Evolutionary conservation across 2,329 filamentous ascomycete genomes (phyloP), one percentile per base, ranked within the genome.

Genomic region (Rhexocercosporidium sp.): DNA sequence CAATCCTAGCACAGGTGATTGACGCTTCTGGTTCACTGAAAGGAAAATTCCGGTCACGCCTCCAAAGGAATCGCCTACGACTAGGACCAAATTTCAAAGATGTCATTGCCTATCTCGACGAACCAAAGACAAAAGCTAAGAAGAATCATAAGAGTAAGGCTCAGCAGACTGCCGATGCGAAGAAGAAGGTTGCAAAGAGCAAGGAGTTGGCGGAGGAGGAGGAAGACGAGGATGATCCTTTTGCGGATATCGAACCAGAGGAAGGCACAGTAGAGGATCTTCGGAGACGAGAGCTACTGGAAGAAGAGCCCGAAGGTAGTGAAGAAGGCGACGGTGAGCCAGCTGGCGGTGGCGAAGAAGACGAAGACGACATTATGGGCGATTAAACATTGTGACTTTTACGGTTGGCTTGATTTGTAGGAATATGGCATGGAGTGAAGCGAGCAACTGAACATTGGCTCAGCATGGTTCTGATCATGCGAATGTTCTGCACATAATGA

Each of bases 41-140:
- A 9, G 89, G 88, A 34, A 88, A 87, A 75, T 84, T 97, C 41
- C 86, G 87, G 70, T 87, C 88, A 73, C 86, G 94, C 22, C 82
- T 99, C 25, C 84, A 91, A 74, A 86, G 92, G 71, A 97, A 99
- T 79, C 91, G 91, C 76, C 83, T 82, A n/a, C 89, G 88, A 75
- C 85, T 99, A 3, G 96, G 96, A 2, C 83, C 87, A 54, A 97
- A 96, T 77, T 96, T 92, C 83, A 92, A 91, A 75, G 93, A 96
- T 74, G 88, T 97, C 7, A 82, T 97, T 4, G 87, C 88, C 9
- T 96, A 91, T 77, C 82, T 98, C 3, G 94, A 97, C 74, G 87
- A 91, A 66, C 83, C 85, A 59, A 89, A 90, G 74, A 78, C 86
- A 51, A 83, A 84, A 62, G 72, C 68, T 3, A 77, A 77, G 70